phyloP scores from a whole-genome alignment of 2,329 filamentous ascomycete genomes.

The Tolypocladium endophyticum region DNA sequence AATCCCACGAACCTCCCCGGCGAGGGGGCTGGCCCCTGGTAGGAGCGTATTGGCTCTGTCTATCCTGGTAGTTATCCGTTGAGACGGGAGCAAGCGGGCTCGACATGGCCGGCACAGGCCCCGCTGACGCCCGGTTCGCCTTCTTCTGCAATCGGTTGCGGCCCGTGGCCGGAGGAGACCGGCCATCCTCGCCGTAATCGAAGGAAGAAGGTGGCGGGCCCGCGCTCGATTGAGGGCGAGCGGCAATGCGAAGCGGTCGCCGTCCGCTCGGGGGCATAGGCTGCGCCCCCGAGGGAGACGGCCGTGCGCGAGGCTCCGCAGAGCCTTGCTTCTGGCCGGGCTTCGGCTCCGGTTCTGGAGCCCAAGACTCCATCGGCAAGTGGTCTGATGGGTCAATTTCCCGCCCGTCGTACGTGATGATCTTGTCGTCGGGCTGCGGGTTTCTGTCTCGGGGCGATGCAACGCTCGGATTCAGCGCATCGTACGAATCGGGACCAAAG shows the following conservation, averaged over 20 bases:
- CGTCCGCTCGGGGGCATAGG: constrained; percentile 39
- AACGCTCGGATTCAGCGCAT: constrained; percentile 55
- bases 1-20: constrained; percentile 42
- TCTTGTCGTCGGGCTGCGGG: constrained; percentile 47
- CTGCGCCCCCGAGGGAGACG: constrained; percentile 41
- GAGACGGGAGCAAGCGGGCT: constrained; percentile 44
- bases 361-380: constrained; percentile 66
- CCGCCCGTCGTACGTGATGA: constrained; percentile 64
- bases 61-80: constrained; percentile 38
- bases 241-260: constrained; percentile 38
- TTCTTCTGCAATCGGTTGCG: constrained; percentile 60
- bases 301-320: constrained; percentile 26
- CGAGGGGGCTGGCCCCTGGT: constrained; percentile 21
- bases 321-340: constrained; percentile 14
- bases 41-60: constrained; percentile 23
- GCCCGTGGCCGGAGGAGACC: constrained; percentile 25
- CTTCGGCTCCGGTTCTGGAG: constrained; percentile 58
- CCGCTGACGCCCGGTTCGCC: constrained; percentile 31
- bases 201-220: constrained; percentile 20
- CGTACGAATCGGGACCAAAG: constrained; percentile 68
- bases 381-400: constrained; percentile 76
- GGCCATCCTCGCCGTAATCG: constrained; percentile 19
- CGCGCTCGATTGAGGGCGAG: constrained; percentile 38
- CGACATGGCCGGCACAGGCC: constrained; percentile 24
- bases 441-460: constrained; percentile 22